Percentiles rank a stretch among this genome's conserved stretches.
These are phyloP conservation scores for Alternaria gansuensis DNA, from an alignment of 2,329 filamentous ascomycete genomes.

Conservation along the genomic window DNA sequence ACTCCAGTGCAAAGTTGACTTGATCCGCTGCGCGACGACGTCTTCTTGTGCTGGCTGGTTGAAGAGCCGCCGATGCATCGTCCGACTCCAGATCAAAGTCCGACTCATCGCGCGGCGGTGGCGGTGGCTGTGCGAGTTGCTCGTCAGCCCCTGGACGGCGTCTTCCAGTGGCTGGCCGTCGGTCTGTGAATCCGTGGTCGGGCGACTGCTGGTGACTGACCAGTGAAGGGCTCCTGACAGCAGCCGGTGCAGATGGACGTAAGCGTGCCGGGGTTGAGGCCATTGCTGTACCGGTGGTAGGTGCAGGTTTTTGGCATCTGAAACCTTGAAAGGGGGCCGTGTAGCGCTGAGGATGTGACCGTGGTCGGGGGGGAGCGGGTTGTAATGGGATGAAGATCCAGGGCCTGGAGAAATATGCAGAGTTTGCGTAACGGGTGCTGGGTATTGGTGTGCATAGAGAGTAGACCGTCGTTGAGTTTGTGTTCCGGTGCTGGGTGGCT, in stretches of 20 bases:
- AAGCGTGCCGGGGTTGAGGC: not conserved
- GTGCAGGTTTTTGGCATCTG: not conserved
- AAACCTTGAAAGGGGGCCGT: not conserved
- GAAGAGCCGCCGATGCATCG: too few species aligned
- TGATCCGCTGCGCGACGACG: too few species aligned
- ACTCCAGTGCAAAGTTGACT: not conserved
- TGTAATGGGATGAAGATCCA: slow-evolving; percentile 2
- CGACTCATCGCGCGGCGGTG: not conserved
- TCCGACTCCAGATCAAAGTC: too few species aligned
- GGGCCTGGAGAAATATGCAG: not conserved
- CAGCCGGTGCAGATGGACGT: not conserved
- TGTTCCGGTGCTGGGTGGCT: not conserved
- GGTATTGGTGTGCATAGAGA: not conserved
- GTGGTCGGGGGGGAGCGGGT: not conserved
- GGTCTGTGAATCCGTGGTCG: not conserved
- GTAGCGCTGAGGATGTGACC: not conserved
- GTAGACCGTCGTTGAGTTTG: not conserved
- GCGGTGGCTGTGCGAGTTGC: not conserved
- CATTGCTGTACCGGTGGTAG: not conserved
- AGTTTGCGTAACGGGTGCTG: not conserved
- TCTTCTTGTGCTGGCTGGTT: too few species aligned
- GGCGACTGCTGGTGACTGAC: not conserved
- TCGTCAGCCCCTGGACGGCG: not conserved
- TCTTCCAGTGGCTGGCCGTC: not conserved
- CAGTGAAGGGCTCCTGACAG: not conserved